Conservation (phyloP, 169 alveolate genomes). For the Eimeria necatrix region DNA sequence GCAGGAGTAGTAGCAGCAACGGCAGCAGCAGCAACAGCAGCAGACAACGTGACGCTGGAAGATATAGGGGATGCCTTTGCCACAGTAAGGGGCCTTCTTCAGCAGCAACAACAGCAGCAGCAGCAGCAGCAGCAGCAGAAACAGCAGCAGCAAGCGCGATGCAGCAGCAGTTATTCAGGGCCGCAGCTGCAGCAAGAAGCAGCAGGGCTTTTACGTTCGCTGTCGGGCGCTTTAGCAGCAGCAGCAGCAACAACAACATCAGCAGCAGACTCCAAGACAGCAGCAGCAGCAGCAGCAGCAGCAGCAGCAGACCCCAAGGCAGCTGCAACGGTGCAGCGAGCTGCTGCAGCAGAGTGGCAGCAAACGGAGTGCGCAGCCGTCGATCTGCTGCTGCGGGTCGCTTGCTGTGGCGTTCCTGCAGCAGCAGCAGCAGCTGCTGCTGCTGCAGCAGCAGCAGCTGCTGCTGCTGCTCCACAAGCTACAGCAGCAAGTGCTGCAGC, state of each 20-base stretch:
- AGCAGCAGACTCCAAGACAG: neutral
- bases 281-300: neutral
- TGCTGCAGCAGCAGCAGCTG: neutral
- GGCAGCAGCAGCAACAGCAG: neutral
- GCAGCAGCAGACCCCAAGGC: no score
- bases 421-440: neutral
- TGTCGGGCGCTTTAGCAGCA: neutral
- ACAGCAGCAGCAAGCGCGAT: no score
- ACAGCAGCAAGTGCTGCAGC: neutral
- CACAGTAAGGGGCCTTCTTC: no score
- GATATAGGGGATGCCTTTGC: no score
- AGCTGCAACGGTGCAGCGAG: no score
- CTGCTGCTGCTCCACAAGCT: no score
- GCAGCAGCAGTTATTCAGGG: no score
- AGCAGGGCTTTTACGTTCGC: neutral
- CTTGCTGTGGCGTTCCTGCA: neutral
- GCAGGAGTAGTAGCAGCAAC: neutral
- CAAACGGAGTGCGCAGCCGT: neutral
- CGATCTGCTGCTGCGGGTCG: neutral
- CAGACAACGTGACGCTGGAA: neutral
- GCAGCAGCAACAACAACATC: neutral
- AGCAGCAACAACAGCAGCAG: no score
- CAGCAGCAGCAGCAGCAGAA: no score
- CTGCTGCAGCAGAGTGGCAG: no score
- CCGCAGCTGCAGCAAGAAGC: neutral